Evolutionary conservation across 192 early-diverging fungal species (phyloP).

Genomic region (Dissophora ornata): DNA sequence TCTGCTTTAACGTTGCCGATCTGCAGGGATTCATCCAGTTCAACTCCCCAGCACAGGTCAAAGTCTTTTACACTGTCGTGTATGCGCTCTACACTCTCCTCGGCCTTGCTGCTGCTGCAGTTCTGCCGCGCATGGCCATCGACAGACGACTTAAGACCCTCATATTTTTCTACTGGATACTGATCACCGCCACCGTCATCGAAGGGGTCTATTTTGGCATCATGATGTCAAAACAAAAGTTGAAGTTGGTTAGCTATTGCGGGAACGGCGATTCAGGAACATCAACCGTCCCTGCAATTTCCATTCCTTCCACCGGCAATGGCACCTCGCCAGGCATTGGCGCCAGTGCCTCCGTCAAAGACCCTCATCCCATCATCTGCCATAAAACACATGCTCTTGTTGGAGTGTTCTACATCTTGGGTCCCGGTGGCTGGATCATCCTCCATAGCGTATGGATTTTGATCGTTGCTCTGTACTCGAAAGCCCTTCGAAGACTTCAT

Average conservation of each 20-base stretch:
- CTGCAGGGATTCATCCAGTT: conserved; percentile 11
- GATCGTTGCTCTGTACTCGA: conserved; percentile 36
- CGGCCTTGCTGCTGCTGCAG: conserved; percentile 6
- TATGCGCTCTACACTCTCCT: conserved; percentile 32
- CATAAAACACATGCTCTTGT: conserved; percentile 4
- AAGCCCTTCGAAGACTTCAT: conserved; percentile 23
- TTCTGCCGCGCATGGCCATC: neutral
- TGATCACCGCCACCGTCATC: conserved; percentile 18
- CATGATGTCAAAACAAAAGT: conserved; percentile 37
- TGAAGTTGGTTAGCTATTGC: conserved; percentile 34
- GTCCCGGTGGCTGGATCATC: conserved; percentile 45
- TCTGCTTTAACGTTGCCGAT: conserved; percentile 29
- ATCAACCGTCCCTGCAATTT: neutral
- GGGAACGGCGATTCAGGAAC: neutral
- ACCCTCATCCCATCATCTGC: conserved; percentile 1
- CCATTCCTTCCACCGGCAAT: neutral
- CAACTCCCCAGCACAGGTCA: conserved; percentile 33
- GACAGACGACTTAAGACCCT: conserved; percentile 15
- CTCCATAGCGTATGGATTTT: conserved; percentile 41
- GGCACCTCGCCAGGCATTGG: neutral
- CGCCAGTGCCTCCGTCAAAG: no score
- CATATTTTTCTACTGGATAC: conserved; percentile 39
- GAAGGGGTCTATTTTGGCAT: conserved; percentile 52
- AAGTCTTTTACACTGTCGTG: conserved; percentile 23
- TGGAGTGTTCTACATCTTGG: conserved; percentile 26